These are phyloP conservation scores for Brassica cretica DNA, from an alignment of 345 rosid species.

Conservation along the genomic window DNA sequence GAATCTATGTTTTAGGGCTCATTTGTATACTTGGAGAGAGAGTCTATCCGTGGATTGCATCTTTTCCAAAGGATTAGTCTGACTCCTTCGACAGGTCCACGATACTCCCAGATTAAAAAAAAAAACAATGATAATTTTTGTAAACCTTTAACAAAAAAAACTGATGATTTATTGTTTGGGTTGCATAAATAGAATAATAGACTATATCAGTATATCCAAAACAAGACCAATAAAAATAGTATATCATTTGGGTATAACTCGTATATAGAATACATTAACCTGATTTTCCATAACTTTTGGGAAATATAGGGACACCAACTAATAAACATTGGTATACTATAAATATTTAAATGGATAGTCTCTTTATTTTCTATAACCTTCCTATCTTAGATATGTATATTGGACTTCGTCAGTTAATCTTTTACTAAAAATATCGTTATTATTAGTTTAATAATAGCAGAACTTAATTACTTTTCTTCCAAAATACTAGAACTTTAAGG, in stretches of 20 bases:
- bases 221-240: not conserved
- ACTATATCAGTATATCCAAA: not conserved
- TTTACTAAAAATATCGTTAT: not conserved
- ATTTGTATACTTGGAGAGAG: too few relatives aligned
- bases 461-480: not conserved
- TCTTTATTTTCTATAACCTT: not conserved
- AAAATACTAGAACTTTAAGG: not conserved
- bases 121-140: not conserved
- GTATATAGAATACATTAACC: not conserved
- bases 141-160: not conserved
- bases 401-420: too few relatives aligned
- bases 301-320: not conserved
- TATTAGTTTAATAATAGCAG: not conserved
- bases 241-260: not conserved
- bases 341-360: not conserved
- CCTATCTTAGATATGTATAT: not conserved
- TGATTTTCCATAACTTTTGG: not conserved
- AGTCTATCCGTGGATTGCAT: too few relatives aligned
- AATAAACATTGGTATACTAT: not conserved
- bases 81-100: too few relatives aligned
- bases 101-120: too few relatives aligned
- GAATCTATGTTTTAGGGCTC: too few relatives aligned
- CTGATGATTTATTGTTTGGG: not conserved
- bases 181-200: not conserved
- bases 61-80: too few relatives aligned